Conservation (phyloP, 2,329 filamentous ascomycete species). For the Fusarium drepaniforme region DNA sequence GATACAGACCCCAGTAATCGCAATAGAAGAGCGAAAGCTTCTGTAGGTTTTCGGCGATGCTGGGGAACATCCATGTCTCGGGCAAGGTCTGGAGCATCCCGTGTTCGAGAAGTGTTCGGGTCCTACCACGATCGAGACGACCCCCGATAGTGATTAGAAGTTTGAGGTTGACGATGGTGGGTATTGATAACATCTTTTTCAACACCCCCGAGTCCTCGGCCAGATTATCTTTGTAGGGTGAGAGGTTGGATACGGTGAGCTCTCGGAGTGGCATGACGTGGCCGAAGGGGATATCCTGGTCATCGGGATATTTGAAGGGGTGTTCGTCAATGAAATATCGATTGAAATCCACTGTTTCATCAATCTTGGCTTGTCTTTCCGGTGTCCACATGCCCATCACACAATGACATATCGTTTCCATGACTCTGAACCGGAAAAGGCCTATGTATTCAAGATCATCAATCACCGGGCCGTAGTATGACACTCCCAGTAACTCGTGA, state of each 20-base stretch:
- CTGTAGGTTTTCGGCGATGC: conserved; percentile 37
- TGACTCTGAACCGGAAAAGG: conserved; percentile 8
- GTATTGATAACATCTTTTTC: not conserved
- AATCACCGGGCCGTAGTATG: not conserved
- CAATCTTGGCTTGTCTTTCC: conserved; percentile 3
- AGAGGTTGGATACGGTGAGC: conserved; percentile 17
- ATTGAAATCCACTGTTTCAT: not conserved
- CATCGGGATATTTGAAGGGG: not conserved
- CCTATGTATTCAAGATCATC: not conserved
- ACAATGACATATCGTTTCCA: conserved; percentile 24
- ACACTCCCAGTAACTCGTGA: not conserved
- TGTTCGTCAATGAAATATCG: not conserved
- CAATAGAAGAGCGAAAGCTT: conserved; percentile 54
- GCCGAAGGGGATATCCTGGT: not conserved
- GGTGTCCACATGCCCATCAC: conserved; percentile 17
- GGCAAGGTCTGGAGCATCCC: conserved; percentile 20
- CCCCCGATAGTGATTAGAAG: not conserved
- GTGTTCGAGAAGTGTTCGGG: not conserved
- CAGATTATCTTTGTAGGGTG: not conserved
- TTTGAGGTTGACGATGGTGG: conserved; percentile 14
- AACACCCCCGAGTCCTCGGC: conserved; percentile 4
- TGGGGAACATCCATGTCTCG: conserved; percentile 35
- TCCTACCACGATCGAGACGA: not conserved
- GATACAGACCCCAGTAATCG: conserved; percentile 55
- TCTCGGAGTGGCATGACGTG: conserved; percentile 9